Evolutionary conservation across 2,329 filamentous ascomycete genomes (phyloP).

Genomic region (Xylariaceae sp.): DNA sequence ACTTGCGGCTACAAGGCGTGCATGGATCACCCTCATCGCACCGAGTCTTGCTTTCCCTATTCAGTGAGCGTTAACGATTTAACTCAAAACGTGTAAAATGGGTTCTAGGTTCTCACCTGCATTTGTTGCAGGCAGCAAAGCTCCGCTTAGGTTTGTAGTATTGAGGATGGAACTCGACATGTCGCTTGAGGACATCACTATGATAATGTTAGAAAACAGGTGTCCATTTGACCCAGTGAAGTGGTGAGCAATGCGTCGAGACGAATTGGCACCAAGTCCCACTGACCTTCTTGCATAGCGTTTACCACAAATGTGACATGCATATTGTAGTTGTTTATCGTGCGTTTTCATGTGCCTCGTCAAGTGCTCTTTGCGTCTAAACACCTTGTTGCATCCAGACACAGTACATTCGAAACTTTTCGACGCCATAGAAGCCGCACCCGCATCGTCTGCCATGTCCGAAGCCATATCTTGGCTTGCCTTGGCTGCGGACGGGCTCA

Average conservation of each 20-base stretch:
- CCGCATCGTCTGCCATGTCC: no score
- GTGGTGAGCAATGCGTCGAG: no score
- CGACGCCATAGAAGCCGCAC: background rate
- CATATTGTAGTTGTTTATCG: constrained; percentile 23
- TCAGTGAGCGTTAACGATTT: no score
- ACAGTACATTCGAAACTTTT: constrained; percentile 20
- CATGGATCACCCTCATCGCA: constrained; percentile 24
- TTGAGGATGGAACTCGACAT: constrained; percentile 22
- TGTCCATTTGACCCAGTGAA: background rate
- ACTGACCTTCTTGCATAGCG: constrained; percentile 26
- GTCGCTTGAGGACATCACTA: constrained; percentile 27
- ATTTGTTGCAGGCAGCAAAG: constrained; percentile 18
- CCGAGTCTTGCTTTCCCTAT: constrained; percentile 21
- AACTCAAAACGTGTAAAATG: no score
- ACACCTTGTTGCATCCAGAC: constrained; percentile 23
- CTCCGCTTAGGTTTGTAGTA: constrained; percentile 13
- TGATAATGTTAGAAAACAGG: background rate
- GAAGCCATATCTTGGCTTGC: no score
- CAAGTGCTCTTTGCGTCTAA: constrained; percentile 27
- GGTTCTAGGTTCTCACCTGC: no score
- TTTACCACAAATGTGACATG: constrained; percentile 24
- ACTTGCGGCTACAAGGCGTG: constrained; percentile 17
- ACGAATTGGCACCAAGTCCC: background rate
- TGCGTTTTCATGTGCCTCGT: constrained; percentile 27
- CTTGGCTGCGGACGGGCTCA: constrained; percentile 1